Evolutionary conservation across 768 basidiomycete species (phyloP).

Genomic region (Suillus subaureus): DNA sequence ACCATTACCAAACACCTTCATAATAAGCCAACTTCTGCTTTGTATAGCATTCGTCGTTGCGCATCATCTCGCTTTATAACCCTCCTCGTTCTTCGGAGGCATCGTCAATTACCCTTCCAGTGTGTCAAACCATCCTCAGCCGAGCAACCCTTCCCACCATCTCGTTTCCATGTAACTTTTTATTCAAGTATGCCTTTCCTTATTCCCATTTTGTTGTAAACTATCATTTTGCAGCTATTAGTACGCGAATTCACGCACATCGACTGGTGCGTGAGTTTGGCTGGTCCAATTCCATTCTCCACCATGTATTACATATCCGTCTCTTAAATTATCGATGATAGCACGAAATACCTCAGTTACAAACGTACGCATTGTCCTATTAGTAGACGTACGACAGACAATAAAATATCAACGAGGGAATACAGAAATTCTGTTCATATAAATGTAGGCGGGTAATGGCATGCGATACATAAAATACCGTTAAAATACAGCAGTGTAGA

Average conservation of each 20-base stretch:
- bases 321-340: not conserved
- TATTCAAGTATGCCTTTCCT: not conserved
- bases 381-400: not conserved
- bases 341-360: not conserved
- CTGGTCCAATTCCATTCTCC: not conserved
- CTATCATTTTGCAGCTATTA: not conserved
- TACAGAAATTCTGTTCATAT: not conserved
- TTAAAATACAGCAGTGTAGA: slow-evolving; percentile 2
- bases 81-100: not conserved
- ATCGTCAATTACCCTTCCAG: not conserved
- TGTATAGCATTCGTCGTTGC: not conserved
- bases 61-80: not conserved
- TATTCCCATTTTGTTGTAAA: not conserved
- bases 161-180: not conserved
- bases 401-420: not conserved
- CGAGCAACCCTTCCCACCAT: not conserved
- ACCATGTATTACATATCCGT: not conserved
- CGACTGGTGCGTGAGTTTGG: not conserved
- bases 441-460: not conserved
- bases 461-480: slow-evolving; percentile 5
- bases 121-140: not conserved
- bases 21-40: not conserved
- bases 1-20: not conserved
- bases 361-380: not conserved
- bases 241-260: not conserved